A percentile compares a stretch with the other conserved stretches of the same genome.
Evolutionary conservation across 495 filamentous ascomycete species (phyloP).

Genomic region (Daldinia vernicosa): DNA sequence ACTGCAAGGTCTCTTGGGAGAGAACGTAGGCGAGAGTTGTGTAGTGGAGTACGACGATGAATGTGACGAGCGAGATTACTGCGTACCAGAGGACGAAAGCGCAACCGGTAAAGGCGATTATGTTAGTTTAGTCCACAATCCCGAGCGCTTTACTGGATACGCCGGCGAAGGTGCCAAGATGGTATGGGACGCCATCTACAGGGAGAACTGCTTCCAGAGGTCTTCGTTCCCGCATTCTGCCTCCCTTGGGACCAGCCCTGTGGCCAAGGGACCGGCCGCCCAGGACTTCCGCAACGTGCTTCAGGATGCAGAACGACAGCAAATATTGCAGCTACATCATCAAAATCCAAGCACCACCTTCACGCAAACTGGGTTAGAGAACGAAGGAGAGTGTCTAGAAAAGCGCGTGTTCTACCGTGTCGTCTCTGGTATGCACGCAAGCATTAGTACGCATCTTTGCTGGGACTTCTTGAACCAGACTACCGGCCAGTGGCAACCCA

Average conservation of each 20-base stretch:
- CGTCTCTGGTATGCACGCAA: constrained; percentile 96
- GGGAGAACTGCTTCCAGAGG: constrained; percentile 95
- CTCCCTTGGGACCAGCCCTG: constrained; percentile 49
- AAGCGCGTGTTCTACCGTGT: constrained; percentile 97
- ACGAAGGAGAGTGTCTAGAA: constrained; percentile 92
- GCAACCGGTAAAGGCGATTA: constrained; percentile 91
- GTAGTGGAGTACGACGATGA: constrained; percentile 98
- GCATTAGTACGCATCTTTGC: constrained; percentile 94
- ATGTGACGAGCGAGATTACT: constrained; percentile 97
- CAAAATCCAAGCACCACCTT: constrained; percentile 60
- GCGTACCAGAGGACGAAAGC: constrained; percentile 93
- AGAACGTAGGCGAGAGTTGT: constrained; percentile 90
- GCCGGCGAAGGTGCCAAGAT: constrained; percentile 80
- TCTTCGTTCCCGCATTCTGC: constrained; percentile 63
- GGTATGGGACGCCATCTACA: constrained; percentile 96
- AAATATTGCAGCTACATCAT: constrained; percentile 62
- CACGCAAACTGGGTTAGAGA: constrained; percentile 65
- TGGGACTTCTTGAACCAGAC: constrained; percentile 96
- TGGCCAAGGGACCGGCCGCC: constrained; percentile 69
- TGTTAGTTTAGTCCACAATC: constrained; percentile 91
- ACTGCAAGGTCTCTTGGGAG: constrained; percentile 82
- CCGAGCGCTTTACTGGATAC: constrained; percentile 95
- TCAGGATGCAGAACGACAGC: constrained; percentile 73
- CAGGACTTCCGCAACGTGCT: constrained; percentile 86
- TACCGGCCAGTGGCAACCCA: constrained; percentile 93